Conservation (phyloP, 2,329 filamentous ascomycete genomes). For the Xylariomycetidae sp. region DNA sequence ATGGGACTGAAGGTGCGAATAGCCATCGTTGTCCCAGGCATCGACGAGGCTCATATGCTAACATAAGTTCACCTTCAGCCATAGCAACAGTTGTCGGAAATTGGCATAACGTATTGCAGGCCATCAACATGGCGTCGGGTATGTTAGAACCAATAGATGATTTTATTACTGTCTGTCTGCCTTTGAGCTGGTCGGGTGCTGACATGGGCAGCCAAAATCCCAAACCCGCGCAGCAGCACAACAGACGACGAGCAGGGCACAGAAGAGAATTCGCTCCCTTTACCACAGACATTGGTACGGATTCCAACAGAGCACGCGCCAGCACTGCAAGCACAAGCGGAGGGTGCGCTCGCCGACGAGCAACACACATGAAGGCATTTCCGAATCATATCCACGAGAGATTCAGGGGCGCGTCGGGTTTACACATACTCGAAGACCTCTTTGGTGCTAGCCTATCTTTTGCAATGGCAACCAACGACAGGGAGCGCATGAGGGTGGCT, state of each 20-base stretch:
- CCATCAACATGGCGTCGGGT: constrained; percentile 84
- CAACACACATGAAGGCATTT: too few relatives aligned
- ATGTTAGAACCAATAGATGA: too few relatives aligned
- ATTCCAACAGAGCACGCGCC: constrained; percentile 77
- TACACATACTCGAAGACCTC: too few relatives aligned
- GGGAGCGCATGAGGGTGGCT: too few relatives aligned
- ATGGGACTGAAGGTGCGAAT: constrained; percentile 69
- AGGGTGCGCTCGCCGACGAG: constrained; percentile 40
- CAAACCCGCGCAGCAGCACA: constrained; percentile 46
- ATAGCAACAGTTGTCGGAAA: constrained; percentile 81
- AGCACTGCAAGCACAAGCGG: constrained; percentile 54
- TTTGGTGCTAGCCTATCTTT: too few relatives aligned
- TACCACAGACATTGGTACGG: constrained; percentile 77
- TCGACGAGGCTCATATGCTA: constrained; percentile 4
- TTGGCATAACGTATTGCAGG: constrained; percentile 80
- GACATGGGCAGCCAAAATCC: constrained; percentile 55
- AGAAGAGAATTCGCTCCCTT: constrained; percentile 39
- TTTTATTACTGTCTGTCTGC: constrained; percentile 6
- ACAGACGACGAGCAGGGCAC: constrained; percentile 27
- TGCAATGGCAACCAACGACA: too few relatives aligned
- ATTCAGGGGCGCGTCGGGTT: too few relatives aligned
- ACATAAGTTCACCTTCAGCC: constrained; percentile 40
- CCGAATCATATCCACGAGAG: too few relatives aligned
- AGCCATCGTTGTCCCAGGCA: not conserved
- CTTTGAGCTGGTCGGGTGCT: constrained; percentile 11